These are phyloP conservation scores for Trypanosoma melophagium DNA, from an alignment of 208 protist genomes.

Conservation along the genomic window DNA sequence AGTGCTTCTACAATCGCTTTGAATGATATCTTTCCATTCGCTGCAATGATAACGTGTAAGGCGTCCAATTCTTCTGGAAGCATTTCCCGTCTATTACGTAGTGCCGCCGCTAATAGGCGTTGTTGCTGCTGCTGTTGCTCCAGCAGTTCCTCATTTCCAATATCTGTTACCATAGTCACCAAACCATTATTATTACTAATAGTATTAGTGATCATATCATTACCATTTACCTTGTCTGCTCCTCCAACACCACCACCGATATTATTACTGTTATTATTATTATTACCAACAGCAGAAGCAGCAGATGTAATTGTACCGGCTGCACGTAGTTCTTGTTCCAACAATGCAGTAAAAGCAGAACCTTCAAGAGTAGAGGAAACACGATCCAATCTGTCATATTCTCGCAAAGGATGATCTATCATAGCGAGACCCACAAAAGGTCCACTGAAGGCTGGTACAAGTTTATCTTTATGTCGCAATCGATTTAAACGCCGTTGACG, in stretches of 20 bases:
- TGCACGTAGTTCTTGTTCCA: slow-evolving; percentile 45
- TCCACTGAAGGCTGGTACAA: slow-evolving; percentile 78
- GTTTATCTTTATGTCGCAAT: slow-evolving; percentile 79
- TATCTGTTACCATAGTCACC: neutral
- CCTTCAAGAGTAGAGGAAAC: slow-evolving; percentile 36
- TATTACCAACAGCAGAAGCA: neutral
- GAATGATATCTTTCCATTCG: slow-evolving; percentile 52
- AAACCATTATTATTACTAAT: neutral
- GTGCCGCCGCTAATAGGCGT: slow-evolving; percentile 47
- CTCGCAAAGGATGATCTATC: slow-evolving; percentile 69
- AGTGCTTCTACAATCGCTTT: slow-evolving; percentile 55
- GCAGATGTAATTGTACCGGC: neutral
- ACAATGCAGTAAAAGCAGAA: slow-evolving; percentile 41
- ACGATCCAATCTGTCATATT: slow-evolving; percentile 66
- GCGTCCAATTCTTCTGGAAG: slow-evolving; percentile 58
- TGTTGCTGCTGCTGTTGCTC: slow-evolving; percentile 11
- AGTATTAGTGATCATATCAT: neutral
- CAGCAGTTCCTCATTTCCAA: neutral
- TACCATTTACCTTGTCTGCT: neutral
- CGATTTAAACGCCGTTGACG: slow-evolving; percentile 68
- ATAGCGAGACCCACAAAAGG: slow-evolving; percentile 64
- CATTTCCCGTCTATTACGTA: slow-evolving; percentile 75
- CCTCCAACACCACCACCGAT: neutral
- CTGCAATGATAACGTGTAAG: slow-evolving; percentile 52
- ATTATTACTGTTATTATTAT: neutral